phyloP scores from a whole-genome alignment of 805 yeast genomes.

The Myxozyma neotropica region DNA sequence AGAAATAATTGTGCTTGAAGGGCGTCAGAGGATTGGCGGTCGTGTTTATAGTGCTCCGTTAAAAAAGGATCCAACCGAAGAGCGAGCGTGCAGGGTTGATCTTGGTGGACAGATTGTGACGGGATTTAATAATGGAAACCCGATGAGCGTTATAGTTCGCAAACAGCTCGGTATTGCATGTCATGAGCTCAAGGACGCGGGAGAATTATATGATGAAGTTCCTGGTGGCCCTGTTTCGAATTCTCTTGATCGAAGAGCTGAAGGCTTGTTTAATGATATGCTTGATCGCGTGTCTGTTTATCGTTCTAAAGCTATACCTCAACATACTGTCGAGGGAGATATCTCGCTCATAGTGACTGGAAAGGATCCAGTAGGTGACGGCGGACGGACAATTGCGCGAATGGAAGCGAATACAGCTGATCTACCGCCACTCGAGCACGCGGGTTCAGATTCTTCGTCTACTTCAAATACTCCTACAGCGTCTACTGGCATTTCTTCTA shows the following conservation, averaged over 20 bases:
- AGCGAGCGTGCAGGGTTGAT: conserved; percentile 39
- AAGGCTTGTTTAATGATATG: conserved; percentile 43
- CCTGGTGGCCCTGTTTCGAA: conserved; percentile 41
- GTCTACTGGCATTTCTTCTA: neutral
- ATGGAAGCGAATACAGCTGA: conserved; percentile 43
- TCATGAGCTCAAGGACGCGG: conserved; percentile 42
- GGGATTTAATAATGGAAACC: conserved; percentile 49
- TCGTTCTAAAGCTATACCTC: conserved; percentile 40
- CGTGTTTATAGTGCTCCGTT: conserved; percentile 46
- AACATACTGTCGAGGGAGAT: conserved; percentile 44
- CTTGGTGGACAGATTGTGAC: conserved; percentile 45
- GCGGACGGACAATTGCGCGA: conserved; percentile 45
- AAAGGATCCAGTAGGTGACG: conserved; percentile 43
- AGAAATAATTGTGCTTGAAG: conserved; percentile 46
- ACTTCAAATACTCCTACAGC: neutral
- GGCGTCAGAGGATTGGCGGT: conserved; percentile 48
- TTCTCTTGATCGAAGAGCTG: conserved; percentile 41
- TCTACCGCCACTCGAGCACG: conserved; percentile 39
- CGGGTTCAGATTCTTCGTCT: neutral
- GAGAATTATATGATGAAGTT: conserved; percentile 40
- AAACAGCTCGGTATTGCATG: conserved; percentile 48
- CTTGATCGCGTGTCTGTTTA: conserved; percentile 44
- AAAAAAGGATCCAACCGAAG: conserved; percentile 16
- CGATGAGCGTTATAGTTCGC: conserved; percentile 45
- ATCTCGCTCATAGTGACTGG: conserved; percentile 44